Evolutionary conservation across 2,329 filamentous ascomycete species (phyloP), one percentile per base, ranked within the genome.

Genomic region (Fusarium sp.): DNA sequence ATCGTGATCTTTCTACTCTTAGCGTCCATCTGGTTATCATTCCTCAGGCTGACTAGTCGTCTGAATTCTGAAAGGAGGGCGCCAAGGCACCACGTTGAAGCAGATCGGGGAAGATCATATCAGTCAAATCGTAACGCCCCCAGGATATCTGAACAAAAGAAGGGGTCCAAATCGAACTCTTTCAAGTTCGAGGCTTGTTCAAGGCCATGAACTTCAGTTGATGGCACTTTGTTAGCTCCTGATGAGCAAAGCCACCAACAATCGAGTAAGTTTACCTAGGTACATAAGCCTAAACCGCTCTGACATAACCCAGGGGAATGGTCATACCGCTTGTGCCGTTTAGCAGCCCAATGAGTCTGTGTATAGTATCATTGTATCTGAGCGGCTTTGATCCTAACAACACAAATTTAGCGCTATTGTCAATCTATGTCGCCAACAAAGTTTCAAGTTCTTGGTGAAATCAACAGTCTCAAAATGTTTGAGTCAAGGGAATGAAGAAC

Each of bases 401-500:
- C 15, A 33, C 30, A 45, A 43, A 56, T 44, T 58, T 62, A 45
- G 55, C 28, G 28, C 5, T 61, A 52, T 8, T 10, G 26, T 7
- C 8, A 19, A 19, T 45, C 37, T 70, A 59, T 71, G 56, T 69
- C 58, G 58, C 63, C 56, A 59, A 41, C 20, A 45, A 33, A 32
- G 40, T 39, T 47, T 46, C 46, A 44, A 44, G 26, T 26, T 35
- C 39, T 35, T 24, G 50, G 48, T 33, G 52, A 39, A 49, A 56
- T 22, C 47, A 59, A 40, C 51, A 65, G 67, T 37, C 40, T 58
- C 51, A 33, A 48, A 54, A 58, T 66, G 39, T 39, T 50, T 45
- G 63, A 71, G 69, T 72, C 67, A 71, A 71, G 56, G 44, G 57
- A 56, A 71, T 72, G 56, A 51, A 65, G 37, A 48, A 59, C 62